Evolutionary conservation across 2,329 filamentous ascomycete species (phyloP), one percentile per base, ranked within the genome.

Genomic region (Ascochyta rabiei): DNA sequence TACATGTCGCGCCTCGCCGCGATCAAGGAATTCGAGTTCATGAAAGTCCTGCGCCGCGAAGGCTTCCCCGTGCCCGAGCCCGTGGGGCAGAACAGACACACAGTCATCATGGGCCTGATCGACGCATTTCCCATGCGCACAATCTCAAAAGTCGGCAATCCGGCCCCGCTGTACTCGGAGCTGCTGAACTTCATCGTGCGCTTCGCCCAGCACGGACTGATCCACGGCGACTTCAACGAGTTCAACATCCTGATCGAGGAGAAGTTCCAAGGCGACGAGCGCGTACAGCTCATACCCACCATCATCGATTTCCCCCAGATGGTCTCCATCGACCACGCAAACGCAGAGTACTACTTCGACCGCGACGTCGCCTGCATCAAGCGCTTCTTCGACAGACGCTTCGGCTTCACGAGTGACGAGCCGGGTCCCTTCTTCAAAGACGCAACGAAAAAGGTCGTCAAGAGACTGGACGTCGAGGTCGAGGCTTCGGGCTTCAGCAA

Each of bases 261-360:
- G 74, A 85, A 81, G 42, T 52, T 61, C 5, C 61, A 66, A 16
- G 59, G 53, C 23, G 66, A 72, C 13, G 71, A 71, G 39, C 59
- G 66, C 13, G 49, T 89, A 48, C 82, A 75, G 30, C 79, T 96
- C 23, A 86, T 85, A 6, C 95, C 95, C 0, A 85, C 97, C 48
- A 79, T 99, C 40, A 99, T 99, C 67, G 96, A 99, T 78, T 99
- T 99, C 71, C 95, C 95, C 0, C 95, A 99, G 73, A 98, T 97
- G 89, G 86, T 99, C 2, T 98, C 93, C 1, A 91, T 96, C 73
- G 91, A 96, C 64, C 95, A 99, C 71, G 77, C 82, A 31, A 97
- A 99, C 69, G 96, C 95, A 16, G 89, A 96, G 71, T 96, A 93
- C 85, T 98, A 99, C 77, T 99, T 99, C 74, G 90, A 98, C 72